Conservation (phyloP, 768 basidiomycete species). For the Rubroboletus pulcherrimus region DNA sequence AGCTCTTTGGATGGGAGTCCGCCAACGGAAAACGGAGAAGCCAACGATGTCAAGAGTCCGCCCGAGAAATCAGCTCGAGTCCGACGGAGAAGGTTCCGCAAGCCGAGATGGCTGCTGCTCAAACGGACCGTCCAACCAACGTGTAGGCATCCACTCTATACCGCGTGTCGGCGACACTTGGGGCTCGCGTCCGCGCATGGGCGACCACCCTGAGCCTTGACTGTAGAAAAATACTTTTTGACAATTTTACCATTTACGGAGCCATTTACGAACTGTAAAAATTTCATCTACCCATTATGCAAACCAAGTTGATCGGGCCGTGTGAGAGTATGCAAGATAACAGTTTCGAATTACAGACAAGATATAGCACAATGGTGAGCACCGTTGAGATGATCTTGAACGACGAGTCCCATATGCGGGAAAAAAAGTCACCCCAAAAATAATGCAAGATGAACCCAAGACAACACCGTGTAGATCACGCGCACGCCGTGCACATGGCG, state of each 20-base stretch:
- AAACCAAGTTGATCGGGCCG: neutral
- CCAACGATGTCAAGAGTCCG: constrained; percentile 10
- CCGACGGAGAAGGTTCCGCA: neutral
- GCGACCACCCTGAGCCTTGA: neutral
- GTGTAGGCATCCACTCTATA: neutral
- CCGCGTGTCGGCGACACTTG: neutral
- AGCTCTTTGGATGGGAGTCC: constrained; percentile 54
- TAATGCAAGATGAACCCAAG: neutral
- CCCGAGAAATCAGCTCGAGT: neutral
- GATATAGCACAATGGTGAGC: neutral
- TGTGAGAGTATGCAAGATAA: neutral
- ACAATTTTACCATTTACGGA: too few species aligned
- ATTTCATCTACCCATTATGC: too few species aligned
- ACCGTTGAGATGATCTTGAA: neutral
- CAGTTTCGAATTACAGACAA: neutral
- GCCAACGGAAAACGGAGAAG: constrained; percentile 40
- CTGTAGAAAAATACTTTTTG: too few species aligned
- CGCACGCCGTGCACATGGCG: neutral
- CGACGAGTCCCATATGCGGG: neutral
- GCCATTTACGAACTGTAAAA: neutral
- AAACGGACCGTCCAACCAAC: neutral
- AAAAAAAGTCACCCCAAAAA: neutral
- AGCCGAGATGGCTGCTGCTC: neutral
- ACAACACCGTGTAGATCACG: neutral
- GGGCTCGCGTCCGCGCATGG: neutral